Base-by-base conservation (phyloP, 2,329 filamentous ascomycete genomes). In the Penicillium polonicum region DNA sequence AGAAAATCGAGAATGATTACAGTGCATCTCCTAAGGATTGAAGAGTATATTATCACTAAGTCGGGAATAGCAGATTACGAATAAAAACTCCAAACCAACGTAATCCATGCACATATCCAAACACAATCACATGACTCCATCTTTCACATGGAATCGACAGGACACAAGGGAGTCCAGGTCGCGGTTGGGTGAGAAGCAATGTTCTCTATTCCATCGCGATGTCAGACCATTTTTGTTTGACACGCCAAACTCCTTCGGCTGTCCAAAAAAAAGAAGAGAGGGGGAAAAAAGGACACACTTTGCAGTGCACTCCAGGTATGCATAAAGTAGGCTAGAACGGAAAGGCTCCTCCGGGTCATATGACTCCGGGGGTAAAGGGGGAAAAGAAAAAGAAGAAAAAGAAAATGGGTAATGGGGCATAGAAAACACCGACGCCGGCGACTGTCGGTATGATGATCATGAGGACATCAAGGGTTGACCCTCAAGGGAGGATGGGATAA, bases 21-120 rank as follows among this genome's bases (percentile, higher is more conserved):
- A 39, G 2, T 19, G 36, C n/a, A 39, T 39, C 12, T 19, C 36
- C 9, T 21, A 39, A 19, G 9, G 9, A 27, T 21, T 41, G 52
- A 27, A 58, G 59, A 57, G 60, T 63, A 65, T 65, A 66, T 66
- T 66, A 66, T 64, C 56, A 64, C 63, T 64, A 62, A 49, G 52
- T 51, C 23, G 33, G 50, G 53, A 61, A 57, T 58, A 52, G 39
- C 43, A 57, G 49, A 52, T 52, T 45, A 52, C 49, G 50, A 58
- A 62, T 42, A 60, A 58, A 44, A 60, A 65, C 60, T 61, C 61
- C 64, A 61, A 48, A 45, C 62, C 52, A 57, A 52, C 58, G 58
- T 59, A 55, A 61, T 59, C 60, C 59, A 66, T 65, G 62, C 62
- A 64, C 61, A 60, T 43, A 43, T 59, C 53, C 45, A 44, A 65